Evolutionary conservation across 2,329 filamentous ascomycete species (phyloP).

Genomic region (Colletotrichum orchidophilum): DNA sequence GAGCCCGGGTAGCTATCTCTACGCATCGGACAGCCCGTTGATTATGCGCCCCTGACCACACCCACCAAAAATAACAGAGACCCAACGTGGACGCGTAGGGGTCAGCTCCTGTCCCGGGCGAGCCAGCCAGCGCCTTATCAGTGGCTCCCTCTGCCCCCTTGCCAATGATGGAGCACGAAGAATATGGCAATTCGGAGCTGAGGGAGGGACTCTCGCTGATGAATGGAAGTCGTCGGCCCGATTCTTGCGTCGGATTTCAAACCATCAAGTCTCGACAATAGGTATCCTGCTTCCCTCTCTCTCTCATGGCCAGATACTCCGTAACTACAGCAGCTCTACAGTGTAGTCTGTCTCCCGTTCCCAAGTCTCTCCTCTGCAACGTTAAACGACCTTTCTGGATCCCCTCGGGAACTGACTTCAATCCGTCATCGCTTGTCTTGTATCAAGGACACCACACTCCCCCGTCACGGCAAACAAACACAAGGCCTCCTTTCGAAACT

Average conservation of each 20-base stretch:
- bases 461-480: no score
- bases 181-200: background rate
- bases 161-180: background rate
- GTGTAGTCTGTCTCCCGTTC: no score
- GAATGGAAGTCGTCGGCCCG: background rate
- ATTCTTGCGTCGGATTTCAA: background rate
- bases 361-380: no score
- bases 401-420: no score
- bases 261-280: background rate
- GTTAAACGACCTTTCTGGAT: no score
- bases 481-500: background rate
- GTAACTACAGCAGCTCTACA: no score
- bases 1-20: background rate
- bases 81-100: background rate
- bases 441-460: no score
- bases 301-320: no score
- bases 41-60: background rate
- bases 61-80: conserved; percentile 5
- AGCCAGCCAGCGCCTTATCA: background rate
- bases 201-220: background rate
- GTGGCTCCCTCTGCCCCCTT: background rate
- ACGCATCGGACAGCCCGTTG: background rate
- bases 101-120: background rate
- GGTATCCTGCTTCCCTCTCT: background rate
- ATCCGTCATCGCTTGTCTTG: no score